phyloP scores from a whole-genome alignment of 2,329 filamentous ascomycete species.

The Colletotrichum sp. region DNA sequence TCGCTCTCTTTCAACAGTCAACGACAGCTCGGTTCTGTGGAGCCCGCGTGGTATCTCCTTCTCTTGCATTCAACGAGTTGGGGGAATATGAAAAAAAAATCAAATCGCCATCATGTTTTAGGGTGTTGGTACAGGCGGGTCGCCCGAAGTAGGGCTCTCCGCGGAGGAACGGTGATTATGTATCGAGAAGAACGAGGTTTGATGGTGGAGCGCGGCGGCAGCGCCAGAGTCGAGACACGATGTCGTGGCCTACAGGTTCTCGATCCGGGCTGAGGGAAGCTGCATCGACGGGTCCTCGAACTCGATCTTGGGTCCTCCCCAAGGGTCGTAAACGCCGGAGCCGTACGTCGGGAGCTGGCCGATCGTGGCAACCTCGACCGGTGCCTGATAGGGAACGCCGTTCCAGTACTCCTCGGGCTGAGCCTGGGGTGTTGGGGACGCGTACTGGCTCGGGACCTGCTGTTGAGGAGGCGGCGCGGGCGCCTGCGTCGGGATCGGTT shows the following conservation, averaged over 20 bases:
- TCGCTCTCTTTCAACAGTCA: slow-evolving; percentile 4
- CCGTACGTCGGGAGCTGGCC: slow-evolving; percentile 56
- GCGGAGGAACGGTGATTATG: neutral
- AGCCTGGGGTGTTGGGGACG: slow-evolving; percentile 39
- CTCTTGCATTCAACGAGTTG: slow-evolving; percentile 13
- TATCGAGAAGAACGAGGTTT: neutral
- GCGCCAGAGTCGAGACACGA: neutral
- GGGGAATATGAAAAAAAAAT: slow-evolving; percentile 15
- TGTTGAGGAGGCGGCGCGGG: slow-evolving; percentile 23
- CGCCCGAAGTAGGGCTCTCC: neutral
- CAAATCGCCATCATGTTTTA: slow-evolving; percentile 15
- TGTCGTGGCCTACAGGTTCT: slow-evolving; percentile 48
- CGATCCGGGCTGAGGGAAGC: slow-evolving; percentile 63
- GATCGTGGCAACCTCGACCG: slow-evolving; percentile 61
- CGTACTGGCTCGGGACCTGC: slow-evolving; percentile 30
- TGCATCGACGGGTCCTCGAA: slow-evolving; percentile 63
- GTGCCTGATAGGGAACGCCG: slow-evolving; percentile 56
- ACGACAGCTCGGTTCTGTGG: slow-evolving; percentile 29
- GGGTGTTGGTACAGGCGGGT: slow-evolving; percentile 12
- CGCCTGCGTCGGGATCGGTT: slow-evolving; percentile 32
- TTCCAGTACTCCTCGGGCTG: slow-evolving; percentile 59
- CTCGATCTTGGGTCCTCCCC: slow-evolving; percentile 57
- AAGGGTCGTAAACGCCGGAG: slow-evolving; percentile 56
- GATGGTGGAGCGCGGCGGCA: neutral
- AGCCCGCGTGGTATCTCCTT: slow-evolving; percentile 35